phyloP scores from a whole-genome alignment of 371 early-diverging fungal genomes.

The Syncephalastrum contaminatum region DNA sequence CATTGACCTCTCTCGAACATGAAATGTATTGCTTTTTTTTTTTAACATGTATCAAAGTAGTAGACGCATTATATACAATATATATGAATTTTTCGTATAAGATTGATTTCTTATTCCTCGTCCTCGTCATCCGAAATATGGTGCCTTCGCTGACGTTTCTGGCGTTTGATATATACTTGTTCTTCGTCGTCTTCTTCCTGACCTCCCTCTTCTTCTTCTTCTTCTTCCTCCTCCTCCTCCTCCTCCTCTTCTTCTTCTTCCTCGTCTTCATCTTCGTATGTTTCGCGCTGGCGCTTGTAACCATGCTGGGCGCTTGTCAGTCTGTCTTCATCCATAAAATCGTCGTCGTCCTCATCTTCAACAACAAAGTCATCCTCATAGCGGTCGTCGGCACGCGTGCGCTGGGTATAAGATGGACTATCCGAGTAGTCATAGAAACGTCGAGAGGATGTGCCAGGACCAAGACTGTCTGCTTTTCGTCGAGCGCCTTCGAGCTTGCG shows the following conservation, averaged over 20 bases:
- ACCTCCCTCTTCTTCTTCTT: slow-evolving; percentile 31
- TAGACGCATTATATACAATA: too few relatives aligned
- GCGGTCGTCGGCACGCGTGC: slow-evolving; percentile 22
- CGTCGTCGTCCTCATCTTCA: slow-evolving; percentile 42
- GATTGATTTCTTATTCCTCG: neutral
- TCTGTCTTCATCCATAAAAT: slow-evolving; percentile 14
- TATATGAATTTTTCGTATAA: too few relatives aligned
- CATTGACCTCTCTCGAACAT: too few relatives aligned
- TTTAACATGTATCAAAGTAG: too few relatives aligned
- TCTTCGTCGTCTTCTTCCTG: slow-evolving; percentile 39
- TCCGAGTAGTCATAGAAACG: slow-evolving; percentile 10
- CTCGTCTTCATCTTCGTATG: slow-evolving; percentile 38
- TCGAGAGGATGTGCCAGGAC: slow-evolving; percentile 15
- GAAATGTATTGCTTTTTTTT: too few relatives aligned
- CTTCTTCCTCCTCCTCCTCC: slow-evolving; percentile 30
- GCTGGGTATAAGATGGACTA: slow-evolving; percentile 1
- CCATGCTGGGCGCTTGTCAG: slow-evolving; percentile 25
- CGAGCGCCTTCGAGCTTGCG: slow-evolving; percentile 43
- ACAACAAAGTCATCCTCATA: slow-evolving; percentile 51
- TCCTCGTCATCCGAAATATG: slow-evolving; percentile 14
- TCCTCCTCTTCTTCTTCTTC: slow-evolving; percentile 33
- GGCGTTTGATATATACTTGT: slow-evolving; percentile 23
- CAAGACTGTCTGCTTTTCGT: slow-evolving; percentile 24
- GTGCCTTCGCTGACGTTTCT: slow-evolving; percentile 23
- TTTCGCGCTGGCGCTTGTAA: slow-evolving; percentile 17